phyloP scores from a whole-genome alignment of 202 grass and related monocot species.

The Schoenoplectus tabernaemontani region DNA sequence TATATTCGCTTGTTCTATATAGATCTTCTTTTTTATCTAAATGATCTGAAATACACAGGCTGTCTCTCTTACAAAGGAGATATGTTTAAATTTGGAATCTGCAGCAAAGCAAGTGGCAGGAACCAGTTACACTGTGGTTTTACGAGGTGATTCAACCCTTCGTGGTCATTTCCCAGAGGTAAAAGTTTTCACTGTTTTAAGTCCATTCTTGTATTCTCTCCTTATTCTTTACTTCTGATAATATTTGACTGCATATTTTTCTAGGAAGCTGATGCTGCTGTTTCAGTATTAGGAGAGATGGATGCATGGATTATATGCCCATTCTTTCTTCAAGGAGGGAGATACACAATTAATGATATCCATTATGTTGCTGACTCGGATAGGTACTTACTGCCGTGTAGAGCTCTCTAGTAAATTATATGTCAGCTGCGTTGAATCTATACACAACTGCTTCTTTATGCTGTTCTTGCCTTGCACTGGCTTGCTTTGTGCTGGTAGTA shows the following conservation, averaged over 20 bases:
- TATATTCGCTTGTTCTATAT: background rate
- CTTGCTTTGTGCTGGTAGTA: background rate
- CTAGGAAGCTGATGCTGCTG: conserved; percentile 89
- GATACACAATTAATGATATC: conserved; percentile 85
- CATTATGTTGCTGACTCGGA: conserved; percentile 85
- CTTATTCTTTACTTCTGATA: background rate
- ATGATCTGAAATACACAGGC: conserved; percentile 36
- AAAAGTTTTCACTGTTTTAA: conserved; percentile 2
- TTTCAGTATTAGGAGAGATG: conserved; percentile 94
- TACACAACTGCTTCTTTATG: conserved; percentile 5
- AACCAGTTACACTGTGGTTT: conserved; percentile 82
- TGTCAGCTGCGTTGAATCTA: conserved; percentile 9
- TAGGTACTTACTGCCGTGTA: conserved; percentile 37
- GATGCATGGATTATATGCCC: conserved; percentile 99
- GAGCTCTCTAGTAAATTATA: background rate
- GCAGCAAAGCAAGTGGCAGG: conserved; percentile 67
- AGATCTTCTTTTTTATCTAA: background rate
- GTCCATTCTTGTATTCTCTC: background rate
- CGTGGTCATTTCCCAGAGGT: conserved; percentile 97
- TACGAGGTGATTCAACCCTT: conserved; percentile 95
- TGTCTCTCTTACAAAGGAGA: conserved; percentile 57
- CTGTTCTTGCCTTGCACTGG: no score
- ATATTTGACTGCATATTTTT: background rate
- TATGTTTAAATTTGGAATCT: conserved; percentile 81
- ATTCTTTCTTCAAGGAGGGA: conserved; percentile 96